Evolutionary conservation across 1,284 basidiomycete species (phyloP), one percentile per base, ranked within the genome.

Genomic region (Paramarasmius palmivorus): DNA sequence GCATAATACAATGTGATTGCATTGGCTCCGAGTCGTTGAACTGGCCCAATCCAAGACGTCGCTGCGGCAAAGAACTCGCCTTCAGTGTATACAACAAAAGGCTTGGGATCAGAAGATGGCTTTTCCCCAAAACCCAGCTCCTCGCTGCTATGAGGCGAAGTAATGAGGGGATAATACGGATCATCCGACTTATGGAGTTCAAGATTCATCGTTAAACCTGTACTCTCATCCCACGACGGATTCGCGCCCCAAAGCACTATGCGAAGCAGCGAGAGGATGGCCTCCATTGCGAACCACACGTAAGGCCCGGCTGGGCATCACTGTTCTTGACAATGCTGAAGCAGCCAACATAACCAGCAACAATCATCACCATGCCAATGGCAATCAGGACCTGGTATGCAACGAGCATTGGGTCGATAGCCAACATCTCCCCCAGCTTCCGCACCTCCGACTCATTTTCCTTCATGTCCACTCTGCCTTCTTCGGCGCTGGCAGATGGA

Each of bases 271-370:
- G 34, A 36, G 10, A 49, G 35, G 1, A 5, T 12, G 5, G 48
- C 12, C 17, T 37, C 34, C 19, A 49, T 22, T 6, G 29, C 35
- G 23, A 49, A 37, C 48, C 48, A 49, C 26, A 37, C 14, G 10
- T 37, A 37, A 2, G 48, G 39, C 9, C 17, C 35, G 38, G 32
- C 23, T 10, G 36, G 20, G 36, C 17, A 15, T 49, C 36, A 4
- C 34, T 37, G 10, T 38, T 5, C 17, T 26, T 40, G 7, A 56
- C 50, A 25, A 56, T 40, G 4, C 42, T 29, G 34, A 52, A 56
- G 22, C 54, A 56, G 4, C 54, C 54, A 14, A 56, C 17, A 15
- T 56, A 56, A 10, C 54, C 50, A 12, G 47, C 39, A 3, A 47
- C 15, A 23, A 32, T 49, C 42, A 47, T 49, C 6, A 15, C 2